Percentiles rank a stretch among this genome's conserved stretches.
phyloP scores from a whole-genome alignment of 176 grass and related monocot genomes.

The Juncus effusus region DNA sequence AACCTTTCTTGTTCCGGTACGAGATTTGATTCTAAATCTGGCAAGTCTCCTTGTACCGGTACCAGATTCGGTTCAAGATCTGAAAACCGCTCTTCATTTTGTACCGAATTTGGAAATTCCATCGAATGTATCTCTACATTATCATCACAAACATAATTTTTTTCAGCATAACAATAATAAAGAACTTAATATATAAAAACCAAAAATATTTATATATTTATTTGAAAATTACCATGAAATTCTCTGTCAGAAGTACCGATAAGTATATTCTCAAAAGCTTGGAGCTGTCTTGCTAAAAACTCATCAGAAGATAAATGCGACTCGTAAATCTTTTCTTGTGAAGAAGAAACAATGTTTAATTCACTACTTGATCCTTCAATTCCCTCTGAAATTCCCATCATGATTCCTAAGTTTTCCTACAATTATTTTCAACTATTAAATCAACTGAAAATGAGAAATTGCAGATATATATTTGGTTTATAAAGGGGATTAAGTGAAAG shows the following conservation, averaged over 20 bases:
- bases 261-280: constrained; percentile 52
- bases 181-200: neutral
- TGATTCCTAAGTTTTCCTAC: neutral
- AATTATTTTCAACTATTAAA: constrained; percentile 18
- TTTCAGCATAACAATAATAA: neutral
- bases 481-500: neutral
- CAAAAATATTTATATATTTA: neutral
- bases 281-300: constrained; percentile 63
- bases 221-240: constrained; percentile 37
- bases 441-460: neutral
- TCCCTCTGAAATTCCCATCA: constrained; percentile 11
- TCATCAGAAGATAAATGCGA: constrained; percentile 51
- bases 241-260: constrained; percentile 33
- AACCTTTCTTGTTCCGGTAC: neutral
- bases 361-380: neutral
- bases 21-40: constrained; percentile 14
- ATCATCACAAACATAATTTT: neutral
- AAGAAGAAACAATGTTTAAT: neutral
- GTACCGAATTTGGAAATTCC: constrained; percentile 5
- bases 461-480: neutral
- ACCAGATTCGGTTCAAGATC: neutral
- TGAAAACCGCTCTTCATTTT: neutral
- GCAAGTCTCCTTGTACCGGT: constrained; percentile 5
- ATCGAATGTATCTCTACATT: constrained; percentile 29
- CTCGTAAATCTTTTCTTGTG: constrained; percentile 23